phyloP scores from a whole-genome alignment of 257 asterid species.

The Petrea volubilis region DNA sequence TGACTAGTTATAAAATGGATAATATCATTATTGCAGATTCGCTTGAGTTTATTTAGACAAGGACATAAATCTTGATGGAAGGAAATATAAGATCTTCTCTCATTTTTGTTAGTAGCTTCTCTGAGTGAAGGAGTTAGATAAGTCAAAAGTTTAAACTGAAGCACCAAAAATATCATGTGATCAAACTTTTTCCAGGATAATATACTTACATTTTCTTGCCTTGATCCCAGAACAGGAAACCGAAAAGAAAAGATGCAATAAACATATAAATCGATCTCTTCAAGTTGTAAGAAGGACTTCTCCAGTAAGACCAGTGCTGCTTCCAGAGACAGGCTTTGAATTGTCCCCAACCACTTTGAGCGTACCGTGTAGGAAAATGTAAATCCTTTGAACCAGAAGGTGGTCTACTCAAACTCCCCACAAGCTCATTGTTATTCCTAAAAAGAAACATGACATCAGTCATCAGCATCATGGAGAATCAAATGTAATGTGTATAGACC shows the following conservation, averaged over 20 bases:
- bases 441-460: neutral
- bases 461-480: neutral
- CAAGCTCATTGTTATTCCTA: slow-evolving; percentile 18
- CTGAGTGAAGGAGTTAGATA: no score
- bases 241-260: slow-evolving; percentile 15
- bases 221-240: slow-evolving; percentile 21
- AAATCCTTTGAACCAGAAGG: slow-evolving; percentile 19
- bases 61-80: no score
- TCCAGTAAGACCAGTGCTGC: slow-evolving; percentile 32
- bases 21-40: neutral
- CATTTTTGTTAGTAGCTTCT: no score
- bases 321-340: slow-evolving; percentile 31
- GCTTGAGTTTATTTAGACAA: no score
- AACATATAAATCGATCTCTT: slow-evolving; percentile 17
- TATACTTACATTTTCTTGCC: slow-evolving; percentile 29
- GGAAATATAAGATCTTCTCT: no score
- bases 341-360: slow-evolving; percentile 27
- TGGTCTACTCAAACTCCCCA: slow-evolving; percentile 15
- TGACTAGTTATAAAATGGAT: neutral
- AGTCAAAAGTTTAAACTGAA: neutral
- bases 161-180: neutral
- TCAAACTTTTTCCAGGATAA: neutral
- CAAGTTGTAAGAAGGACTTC: slow-evolving; percentile 32
- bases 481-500: neutral
- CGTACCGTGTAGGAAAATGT: slow-evolving; percentile 17